These are phyloP conservation scores for Barnettozyma populi DNA, from an alignment of 805 yeast genomes.

Conservation along the genomic window DNA sequence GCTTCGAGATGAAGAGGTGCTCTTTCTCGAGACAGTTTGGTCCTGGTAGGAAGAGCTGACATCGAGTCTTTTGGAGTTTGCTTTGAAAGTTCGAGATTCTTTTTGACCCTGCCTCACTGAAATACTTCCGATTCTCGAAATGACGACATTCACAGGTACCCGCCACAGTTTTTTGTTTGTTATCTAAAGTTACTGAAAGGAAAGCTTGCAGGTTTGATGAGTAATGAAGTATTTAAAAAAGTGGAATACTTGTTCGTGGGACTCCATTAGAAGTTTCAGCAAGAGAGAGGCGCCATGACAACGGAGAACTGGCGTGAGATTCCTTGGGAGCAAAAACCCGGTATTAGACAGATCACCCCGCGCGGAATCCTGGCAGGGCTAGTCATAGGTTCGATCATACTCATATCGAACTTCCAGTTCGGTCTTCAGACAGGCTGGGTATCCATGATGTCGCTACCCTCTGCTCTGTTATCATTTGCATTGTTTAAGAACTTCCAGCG, in stretches of 20 bases:
- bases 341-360: conserved; percentile 60
- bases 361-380: conserved; percentile 75
- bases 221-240: background rate
- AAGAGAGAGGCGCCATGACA: background rate
- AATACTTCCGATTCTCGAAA: background rate
- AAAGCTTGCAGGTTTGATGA: background rate
- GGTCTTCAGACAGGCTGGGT: conserved; percentile 99
- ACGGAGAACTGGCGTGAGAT: conserved; percentile 17
- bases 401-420: conserved; percentile 89
- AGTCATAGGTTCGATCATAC: conserved; percentile 77
- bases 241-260: background rate
- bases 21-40: too few species aligned
- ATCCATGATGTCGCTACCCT: conserved; percentile 96
- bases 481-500: conserved; percentile 56
- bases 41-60: too few species aligned
- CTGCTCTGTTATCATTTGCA: conserved; percentile 84
- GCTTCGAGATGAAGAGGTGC: background rate
- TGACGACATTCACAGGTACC: background rate
- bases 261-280: background rate
- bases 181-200: background rate
- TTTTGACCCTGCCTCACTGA: background rate
- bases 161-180: background rate
- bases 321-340: conserved; percentile 37
- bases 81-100: background rate
- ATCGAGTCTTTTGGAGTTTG: too few species aligned